These are phyloP conservation scores for Dissophora ornata DNA, from an alignment of 192 early-diverging fungal species.

Conservation along the genomic window DNA sequence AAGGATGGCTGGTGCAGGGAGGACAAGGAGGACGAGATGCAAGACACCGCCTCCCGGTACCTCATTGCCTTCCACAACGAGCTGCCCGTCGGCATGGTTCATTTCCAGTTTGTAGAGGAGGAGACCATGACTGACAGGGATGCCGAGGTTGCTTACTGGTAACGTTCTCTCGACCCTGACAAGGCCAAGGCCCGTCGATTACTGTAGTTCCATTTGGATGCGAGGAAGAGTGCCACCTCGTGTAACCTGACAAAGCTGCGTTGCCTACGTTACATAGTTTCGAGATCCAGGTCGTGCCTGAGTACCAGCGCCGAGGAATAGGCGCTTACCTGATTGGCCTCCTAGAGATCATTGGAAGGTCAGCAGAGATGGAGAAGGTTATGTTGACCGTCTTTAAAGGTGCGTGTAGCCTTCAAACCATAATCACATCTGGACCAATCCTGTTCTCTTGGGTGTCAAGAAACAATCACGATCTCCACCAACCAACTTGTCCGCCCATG, in stretches of 20 bases:
- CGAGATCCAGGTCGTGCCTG: slow-evolving; percentile 69
- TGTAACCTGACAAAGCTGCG: no score
- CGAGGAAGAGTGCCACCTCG: no score
- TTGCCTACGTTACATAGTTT: no score
- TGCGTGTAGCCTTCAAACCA: no score
- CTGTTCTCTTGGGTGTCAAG: no score
- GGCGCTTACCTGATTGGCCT: slow-evolving; percentile 68
- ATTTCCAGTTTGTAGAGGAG: slow-evolving; percentile 74
- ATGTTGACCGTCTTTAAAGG: slow-evolving; percentile 80
- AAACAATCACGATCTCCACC: no score
- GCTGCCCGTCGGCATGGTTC: slow-evolving; percentile 54
- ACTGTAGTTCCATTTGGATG: no score
- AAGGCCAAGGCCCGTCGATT: no score
- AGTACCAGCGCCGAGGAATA: slow-evolving; percentile 61
- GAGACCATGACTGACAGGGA: slow-evolving; percentile 69
- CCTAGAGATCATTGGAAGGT: slow-evolving; percentile 61
- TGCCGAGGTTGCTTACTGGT: slow-evolving; percentile 74
- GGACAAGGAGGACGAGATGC: slow-evolving; percentile 69
- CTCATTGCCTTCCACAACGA: slow-evolving; percentile 57
- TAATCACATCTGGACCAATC: no score
- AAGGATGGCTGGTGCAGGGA: slow-evolving; percentile 74
- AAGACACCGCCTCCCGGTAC: slow-evolving; percentile 64
- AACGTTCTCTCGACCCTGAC: no score
- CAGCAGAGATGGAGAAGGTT: slow-evolving; percentile 67
- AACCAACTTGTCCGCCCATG: no score